Evolutionary conservation across 192 early-diverging fungal genomes (phyloP).

Genomic region (Phycomyces blakesleeanus): DNA sequence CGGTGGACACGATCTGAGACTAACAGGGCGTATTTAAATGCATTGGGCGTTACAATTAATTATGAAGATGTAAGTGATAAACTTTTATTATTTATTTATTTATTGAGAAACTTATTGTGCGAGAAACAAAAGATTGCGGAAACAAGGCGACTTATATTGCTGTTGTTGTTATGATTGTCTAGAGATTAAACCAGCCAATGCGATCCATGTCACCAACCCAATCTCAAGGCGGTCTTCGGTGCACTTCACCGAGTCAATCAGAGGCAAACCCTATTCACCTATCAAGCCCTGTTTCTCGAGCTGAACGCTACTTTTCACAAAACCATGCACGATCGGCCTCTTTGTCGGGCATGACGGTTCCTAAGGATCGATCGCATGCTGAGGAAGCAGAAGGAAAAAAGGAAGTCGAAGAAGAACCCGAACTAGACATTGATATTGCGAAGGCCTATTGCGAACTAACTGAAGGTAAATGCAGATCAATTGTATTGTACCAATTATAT

Average conservation of each 20-base stretch:
- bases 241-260: too few relatives aligned
- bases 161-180: too few relatives aligned
- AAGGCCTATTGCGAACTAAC: conserved; percentile 40
- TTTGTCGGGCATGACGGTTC: background rate
- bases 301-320: background rate
- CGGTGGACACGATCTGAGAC: conserved; percentile 39
- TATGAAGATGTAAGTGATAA: conserved; percentile 28
- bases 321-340: conserved; percentile 4
- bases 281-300: background rate
- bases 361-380: background rate
- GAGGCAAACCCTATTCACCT: too few relatives aligned
- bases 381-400: conserved; percentile 7
- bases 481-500: too few relatives aligned
- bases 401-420: conserved; percentile 23
- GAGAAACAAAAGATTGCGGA: too few relatives aligned
- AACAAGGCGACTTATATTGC: too few relatives aligned
- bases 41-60: conserved; percentile 33
- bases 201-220: too few relatives aligned
- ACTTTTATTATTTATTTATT: too few relatives aligned
- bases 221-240: too few relatives aligned
- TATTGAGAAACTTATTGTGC: too few relatives aligned
- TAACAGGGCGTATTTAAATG: conserved; percentile 29
- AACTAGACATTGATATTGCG: conserved; percentile 39
- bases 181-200: too few relatives aligned
- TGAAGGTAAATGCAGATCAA: too few relatives aligned